Conservation (phyloP, 257 asterid species). For the Apocynum venetum region DNA sequence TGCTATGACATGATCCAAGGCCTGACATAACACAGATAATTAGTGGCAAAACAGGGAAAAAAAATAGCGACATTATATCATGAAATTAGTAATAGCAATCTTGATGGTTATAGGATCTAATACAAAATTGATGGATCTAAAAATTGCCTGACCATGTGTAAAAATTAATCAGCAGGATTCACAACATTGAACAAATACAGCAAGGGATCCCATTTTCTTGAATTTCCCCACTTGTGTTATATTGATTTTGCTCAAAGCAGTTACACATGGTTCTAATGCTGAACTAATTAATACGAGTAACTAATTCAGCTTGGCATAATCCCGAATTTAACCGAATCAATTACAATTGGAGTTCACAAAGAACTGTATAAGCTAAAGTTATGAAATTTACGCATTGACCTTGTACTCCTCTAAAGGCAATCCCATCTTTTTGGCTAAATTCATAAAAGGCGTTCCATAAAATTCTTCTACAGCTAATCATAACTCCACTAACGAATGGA, state of each 20-base stretch:
- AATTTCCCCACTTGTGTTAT: neutral
- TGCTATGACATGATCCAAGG: conserved; percentile 91
- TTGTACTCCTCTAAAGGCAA: neutral
- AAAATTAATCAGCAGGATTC: neutral
- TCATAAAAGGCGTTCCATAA: neutral
- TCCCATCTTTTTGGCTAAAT: neutral
- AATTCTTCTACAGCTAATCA: neutral
- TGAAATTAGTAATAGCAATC: neutral
- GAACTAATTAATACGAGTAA: neutral
- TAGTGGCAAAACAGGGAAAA: neutral
- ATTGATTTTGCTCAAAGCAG: neutral
- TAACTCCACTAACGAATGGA: neutral
- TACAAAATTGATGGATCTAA: neutral
- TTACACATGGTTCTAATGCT: neutral
- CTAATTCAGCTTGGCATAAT: neutral
- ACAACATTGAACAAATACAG: conserved; percentile 1
- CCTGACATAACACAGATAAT: conserved; percentile 39
- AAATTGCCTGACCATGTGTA: too few species aligned
- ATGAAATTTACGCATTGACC: neutral
- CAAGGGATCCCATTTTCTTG: conserved; percentile 8
- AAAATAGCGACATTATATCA: neutral
- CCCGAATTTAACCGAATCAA: neutral
- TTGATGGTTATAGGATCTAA: neutral
- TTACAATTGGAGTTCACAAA: neutral
- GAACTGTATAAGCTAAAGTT: neutral